Evolutionary conservation across 495 filamentous ascomycete genomes (phyloP), one percentile per base, ranked within the genome.

Genomic region (Annulohypoxylon maeteangense): DNA sequence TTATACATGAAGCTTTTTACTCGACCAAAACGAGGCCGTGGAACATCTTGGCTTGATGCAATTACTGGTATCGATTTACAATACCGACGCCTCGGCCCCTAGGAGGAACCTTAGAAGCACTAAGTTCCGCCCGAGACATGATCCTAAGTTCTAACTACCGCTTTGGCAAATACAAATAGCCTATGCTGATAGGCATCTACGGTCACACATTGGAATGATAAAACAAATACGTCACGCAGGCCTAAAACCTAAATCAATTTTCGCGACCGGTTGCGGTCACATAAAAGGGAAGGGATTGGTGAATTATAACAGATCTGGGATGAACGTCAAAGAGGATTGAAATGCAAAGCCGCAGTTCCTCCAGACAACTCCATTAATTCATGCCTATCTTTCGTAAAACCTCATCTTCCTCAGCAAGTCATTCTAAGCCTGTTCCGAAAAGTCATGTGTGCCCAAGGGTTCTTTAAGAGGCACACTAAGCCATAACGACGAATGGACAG

Each of bases 401-500:
- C 44, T 66, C 32, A n/a, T 67, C 62, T 45, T 50, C 32, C 38
- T 47, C 45, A 69, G 50, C 55, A 58, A 62, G 62, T 68, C 70
- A 73, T 69, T 73, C 65, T 73, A 34, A 57, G 45, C 44, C 61
- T 44, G 27, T 62, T 57, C 44, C 65, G 16, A 31, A 66, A 66
- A 48, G 22, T 47, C 56, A 66, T 62, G 65, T 62, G 61, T 73
- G 65, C 65, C 57, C 56, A 10, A 42, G 47, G 48, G 25, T 69
- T 55, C 60, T 48, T 62, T 48, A 50, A 42, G 44, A 62, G 50
- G 27, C 64, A 61, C 64, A 67, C 63, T 66, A 54, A 70, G 60
- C 74, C 74, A 64, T 71, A 70, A 74, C 66, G 70, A 78, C 70
- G 64, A 70, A 62, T 68, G 31, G 70, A 71, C 70, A 75, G 68